Base-by-base conservation (phyloP, 805 yeast species). In the Lipomyces lipofer region DNA sequence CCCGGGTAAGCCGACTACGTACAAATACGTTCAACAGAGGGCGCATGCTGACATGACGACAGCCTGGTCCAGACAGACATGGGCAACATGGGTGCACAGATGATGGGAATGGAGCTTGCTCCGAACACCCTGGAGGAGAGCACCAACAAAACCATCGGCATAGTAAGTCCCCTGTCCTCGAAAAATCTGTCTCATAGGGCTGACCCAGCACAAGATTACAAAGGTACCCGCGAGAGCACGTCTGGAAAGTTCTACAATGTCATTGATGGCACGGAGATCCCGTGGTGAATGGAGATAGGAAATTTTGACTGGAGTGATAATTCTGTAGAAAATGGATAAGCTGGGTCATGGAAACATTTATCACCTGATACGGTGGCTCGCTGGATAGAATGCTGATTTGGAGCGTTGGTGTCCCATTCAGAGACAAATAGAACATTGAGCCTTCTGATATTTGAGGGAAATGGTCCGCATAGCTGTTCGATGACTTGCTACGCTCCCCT, bases 231-330 rank as follows among this genome's bases (percentile, higher is more conserved):
- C 17, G 38, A 33, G 38, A 33, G 17, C 21, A 13, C 38, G 6
- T 33, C 38, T 9, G 38, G 38, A 17, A 33, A 33, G 38, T 33
- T 33, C 38, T 12, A 13, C 38, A 33, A 33, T 21, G 38, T 33
- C 38, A 7, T 33, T 33, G 38, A 33, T 21, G 38, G 38, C 38
- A 33, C 38, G n/a, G 38, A 33, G 38, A 33, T 33, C 38, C 38
- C 38, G 7, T 33, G 38, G 38, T 33, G 17, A 8, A 15, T 21
- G 17, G 17, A 33, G 15, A 19, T 33, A 15, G 12, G 13, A 19
- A 19, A 33, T 33, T 13, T 12, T 33, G 38, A n/a, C n/a, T n/a
- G n/a, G n/a, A n/a, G n/a, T n/a, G n/a, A n/a, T n/a, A n/a, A n/a
- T n/a, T n/a, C n/a, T n/a, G n/a, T n/a, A n/a, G n/a, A n/a, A n/a